These are phyloP conservation scores for Ustilaginoidea virens DNA, from an alignment of 2,329 filamentous ascomycete species.

Conservation along the genomic window DNA sequence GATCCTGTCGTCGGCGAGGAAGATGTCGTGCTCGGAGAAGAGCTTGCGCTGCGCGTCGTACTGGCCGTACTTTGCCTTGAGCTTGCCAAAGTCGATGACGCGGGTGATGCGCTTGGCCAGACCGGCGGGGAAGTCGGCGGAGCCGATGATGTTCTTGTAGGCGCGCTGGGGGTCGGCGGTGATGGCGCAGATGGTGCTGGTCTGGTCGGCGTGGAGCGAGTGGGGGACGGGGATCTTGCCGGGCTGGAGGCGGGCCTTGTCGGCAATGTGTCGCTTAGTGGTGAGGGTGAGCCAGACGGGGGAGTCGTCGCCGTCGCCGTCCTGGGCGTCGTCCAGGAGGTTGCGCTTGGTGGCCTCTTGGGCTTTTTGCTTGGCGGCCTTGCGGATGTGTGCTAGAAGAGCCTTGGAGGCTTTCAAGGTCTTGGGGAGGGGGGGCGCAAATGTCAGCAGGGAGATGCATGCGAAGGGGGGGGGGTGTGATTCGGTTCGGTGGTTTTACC, in stretches of 20 bases:
- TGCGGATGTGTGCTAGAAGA: slow-evolving; percentile 45
- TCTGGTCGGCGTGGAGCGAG: slow-evolving; percentile 49
- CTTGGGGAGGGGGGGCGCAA: too few species aligned
- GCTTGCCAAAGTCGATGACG: slow-evolving; percentile 69
- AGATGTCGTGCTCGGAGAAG: slow-evolving; percentile 75
- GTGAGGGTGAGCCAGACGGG: slow-evolving; percentile 48
- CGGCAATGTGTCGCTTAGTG: slow-evolving; percentile 50
- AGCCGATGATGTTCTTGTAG: slow-evolving; percentile 78
- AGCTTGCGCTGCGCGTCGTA: slow-evolving; percentile 82
- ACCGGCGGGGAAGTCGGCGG: slow-evolving; percentile 52
- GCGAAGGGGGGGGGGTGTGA: not conserved
- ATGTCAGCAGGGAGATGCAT: too few species aligned
- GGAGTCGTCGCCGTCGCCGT: slow-evolving; percentile 25
- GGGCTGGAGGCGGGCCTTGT: slow-evolving; percentile 69
- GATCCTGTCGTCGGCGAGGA: slow-evolving; percentile 84
- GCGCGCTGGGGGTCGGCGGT: slow-evolving; percentile 65
- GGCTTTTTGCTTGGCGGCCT: slow-evolving; percentile 31
- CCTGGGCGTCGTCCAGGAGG: slow-evolving; percentile 31
- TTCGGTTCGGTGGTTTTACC: too few species aligned
- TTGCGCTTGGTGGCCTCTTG: slow-evolving; percentile 36
- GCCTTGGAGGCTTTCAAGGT: slow-evolving; percentile 48
- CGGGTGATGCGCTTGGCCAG: slow-evolving; percentile 54
- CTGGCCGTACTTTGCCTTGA: slow-evolving; percentile 68
- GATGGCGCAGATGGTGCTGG: slow-evolving; percentile 69
- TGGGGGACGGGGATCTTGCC: slow-evolving; percentile 69